phyloP scores from a whole-genome alignment of 306 rosid genomes.

The Acacia melanoxylon region DNA sequence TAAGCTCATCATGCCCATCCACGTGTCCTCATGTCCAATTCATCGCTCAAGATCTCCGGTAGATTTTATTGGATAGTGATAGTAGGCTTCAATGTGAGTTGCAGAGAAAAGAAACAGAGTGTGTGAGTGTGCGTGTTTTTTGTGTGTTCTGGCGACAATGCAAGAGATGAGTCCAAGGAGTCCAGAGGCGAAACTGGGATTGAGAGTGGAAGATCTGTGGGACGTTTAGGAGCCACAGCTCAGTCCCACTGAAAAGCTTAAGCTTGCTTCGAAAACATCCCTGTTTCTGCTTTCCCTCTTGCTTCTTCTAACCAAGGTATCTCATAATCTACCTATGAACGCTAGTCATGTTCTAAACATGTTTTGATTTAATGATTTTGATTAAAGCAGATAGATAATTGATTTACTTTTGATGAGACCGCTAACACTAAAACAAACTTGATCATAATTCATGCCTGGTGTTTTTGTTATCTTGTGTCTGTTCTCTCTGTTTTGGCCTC shows the following conservation, averaged over 20 bases:
- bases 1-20: slow-evolving; percentile 20
- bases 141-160: slow-evolving; percentile 37
- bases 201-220: slow-evolving; percentile 88
- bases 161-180: slow-evolving; percentile 64
- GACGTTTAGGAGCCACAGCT: slow-evolving; percentile 73
- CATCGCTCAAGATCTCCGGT: slow-evolving; percentile 17
- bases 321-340: background rate
- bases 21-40: slow-evolving; percentile 16
- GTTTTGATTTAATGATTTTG: background rate
- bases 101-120: slow-evolving; percentile 18
- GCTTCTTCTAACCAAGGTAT: slow-evolving; percentile 66
- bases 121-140: background rate
- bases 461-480: background rate
- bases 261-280: slow-evolving; percentile 95
- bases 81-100: slow-evolving; percentile 13
- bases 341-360: background rate
- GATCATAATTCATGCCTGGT: background rate
- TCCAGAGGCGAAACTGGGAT: slow-evolving; percentile 91
- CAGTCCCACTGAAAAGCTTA: slow-evolving; percentile 85
- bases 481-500: slow-evolving; percentile 13
- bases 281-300: slow-evolving; percentile 85
- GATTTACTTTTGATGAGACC: background rate
- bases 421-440: background rate
- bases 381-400: background rate
- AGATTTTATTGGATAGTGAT: background rate